These are phyloP conservation scores for Penicillium sp. DNA, from an alignment of 2,329 filamentous ascomycete species.

Conservation along the genomic window DNA sequence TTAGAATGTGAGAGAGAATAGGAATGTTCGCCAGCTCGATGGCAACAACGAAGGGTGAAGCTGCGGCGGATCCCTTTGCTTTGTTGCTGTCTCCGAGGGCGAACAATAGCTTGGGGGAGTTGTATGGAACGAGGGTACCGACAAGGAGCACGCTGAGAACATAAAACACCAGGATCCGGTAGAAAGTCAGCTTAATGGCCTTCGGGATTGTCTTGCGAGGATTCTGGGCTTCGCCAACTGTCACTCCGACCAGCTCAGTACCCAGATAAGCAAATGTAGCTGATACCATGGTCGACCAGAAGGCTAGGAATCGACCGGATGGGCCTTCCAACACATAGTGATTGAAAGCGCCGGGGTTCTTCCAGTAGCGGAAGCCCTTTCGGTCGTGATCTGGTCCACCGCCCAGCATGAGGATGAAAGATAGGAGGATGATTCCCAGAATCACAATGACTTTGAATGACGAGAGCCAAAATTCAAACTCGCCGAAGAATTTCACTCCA, in stretches of 20 bases:
- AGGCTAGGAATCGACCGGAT: conserved; percentile 7
- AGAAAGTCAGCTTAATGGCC: conserved; percentile 75
- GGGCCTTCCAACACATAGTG: conserved; percentile 9
- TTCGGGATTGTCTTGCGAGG: conserved; percentile 68
- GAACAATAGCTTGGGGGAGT: conserved; percentile 62
- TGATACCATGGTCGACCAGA: conserved; percentile 9
- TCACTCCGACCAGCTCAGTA: conserved; percentile 62
- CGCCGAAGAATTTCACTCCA: conserved; percentile 69
- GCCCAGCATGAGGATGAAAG: conserved; percentile 77
- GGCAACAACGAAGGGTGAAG: conserved; percentile 75
- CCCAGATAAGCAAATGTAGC: conserved; percentile 67
- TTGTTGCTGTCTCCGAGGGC: conserved; percentile 26
- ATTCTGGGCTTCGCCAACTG: conserved; percentile 68
- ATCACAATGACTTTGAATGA: conserved; percentile 67
- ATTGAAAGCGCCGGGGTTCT: conserved; percentile 47
- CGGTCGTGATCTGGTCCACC: conserved; percentile 70
- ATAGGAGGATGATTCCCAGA: conserved; percentile 68
- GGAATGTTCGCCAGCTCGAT: conserved; percentile 66
- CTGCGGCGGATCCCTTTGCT: conserved; percentile 56
- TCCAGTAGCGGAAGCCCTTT: conserved; percentile 69
- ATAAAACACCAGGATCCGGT: conserved; percentile 72
- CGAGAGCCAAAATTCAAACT: conserved; percentile 55
- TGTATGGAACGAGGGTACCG: conserved; percentile 69
- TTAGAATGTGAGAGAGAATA: conserved; percentile 67
- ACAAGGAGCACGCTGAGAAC: conserved; percentile 69